phyloP scores from a whole-genome alignment of 1,284 basidiomycete species.

The Rhodofomes roseus region DNA sequence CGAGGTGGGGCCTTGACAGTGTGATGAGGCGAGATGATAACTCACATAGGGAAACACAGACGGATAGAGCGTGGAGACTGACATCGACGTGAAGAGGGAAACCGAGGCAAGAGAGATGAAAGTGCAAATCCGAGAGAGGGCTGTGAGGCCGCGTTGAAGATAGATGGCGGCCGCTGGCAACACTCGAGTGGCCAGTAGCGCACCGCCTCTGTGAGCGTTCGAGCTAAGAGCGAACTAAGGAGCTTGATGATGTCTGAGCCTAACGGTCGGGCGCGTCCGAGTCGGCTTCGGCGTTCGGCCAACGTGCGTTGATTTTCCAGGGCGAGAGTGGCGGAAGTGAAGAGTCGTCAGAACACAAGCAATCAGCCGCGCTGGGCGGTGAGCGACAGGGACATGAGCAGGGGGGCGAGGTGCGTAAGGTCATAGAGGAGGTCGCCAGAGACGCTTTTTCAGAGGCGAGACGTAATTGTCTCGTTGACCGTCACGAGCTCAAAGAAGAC shows the following conservation, averaged over 20 bases:
- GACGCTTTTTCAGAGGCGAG: neutral
- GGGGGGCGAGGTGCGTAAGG: neutral
- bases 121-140: neutral
- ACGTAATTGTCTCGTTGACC: neutral
- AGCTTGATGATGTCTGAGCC: neutral
- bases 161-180: neutral
- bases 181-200: neutral
- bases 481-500: neutral
- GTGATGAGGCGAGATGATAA: neutral
- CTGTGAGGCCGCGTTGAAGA: neutral
- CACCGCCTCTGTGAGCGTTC: neutral
- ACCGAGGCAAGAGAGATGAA: neutral
- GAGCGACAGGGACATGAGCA: neutral
- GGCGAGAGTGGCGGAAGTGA: neutral
- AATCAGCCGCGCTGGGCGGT: neutral
- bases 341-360: neutral
- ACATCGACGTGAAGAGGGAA: neutral
- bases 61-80: neutral
- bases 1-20: neutral
- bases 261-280: neutral
- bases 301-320: neutral
- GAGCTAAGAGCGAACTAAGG: neutral
- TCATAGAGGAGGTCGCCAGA: neutral
- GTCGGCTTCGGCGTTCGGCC: neutral
- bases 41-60: neutral